phyloP scores from a whole-genome alignment of 1,284 basidiomycete species.

The Mrakiaceae sp. region DNA sequence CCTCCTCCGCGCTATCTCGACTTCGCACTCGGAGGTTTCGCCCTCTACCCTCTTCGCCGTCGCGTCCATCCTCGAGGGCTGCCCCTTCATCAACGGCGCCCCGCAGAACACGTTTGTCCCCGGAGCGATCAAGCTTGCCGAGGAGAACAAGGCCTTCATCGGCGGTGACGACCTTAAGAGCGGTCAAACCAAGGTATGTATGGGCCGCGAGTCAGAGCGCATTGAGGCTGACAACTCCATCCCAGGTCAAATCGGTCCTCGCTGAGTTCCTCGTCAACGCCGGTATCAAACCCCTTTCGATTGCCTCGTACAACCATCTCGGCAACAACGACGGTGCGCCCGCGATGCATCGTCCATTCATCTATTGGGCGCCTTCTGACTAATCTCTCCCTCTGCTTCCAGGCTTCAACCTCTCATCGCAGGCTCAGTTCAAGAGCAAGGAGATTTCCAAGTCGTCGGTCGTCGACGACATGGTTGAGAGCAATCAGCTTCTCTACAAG shows the following conservation, averaged over 20 bases:
- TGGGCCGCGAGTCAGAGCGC: background rate
- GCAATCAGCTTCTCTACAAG: conserved; percentile 84
- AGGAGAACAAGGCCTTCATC: conserved; percentile 81
- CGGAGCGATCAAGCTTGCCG: conserved; percentile 84
- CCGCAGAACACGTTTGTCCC: conserved; percentile 99
- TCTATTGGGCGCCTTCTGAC: background rate
- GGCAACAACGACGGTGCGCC: conserved; percentile 66
- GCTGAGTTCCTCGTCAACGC: conserved; percentile 98
- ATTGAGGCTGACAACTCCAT: background rate
- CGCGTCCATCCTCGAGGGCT: conserved; percentile 87
- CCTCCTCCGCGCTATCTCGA: conserved; percentile 69
- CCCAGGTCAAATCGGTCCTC: conserved; percentile 72
- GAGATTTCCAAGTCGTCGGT: conserved; percentile 95
- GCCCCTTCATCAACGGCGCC: conserved; percentile 93
- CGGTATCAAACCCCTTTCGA: conserved; percentile 94
- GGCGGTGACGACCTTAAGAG: conserved; percentile 94
- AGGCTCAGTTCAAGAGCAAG: conserved; percentile 93
- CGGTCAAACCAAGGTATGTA: conserved; percentile 37
- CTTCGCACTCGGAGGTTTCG: conserved; percentile 81
- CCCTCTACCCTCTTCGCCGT: conserved; percentile 94
- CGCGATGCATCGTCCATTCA: background rate
- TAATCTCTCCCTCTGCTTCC: conserved; percentile 69
- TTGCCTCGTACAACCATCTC: conserved; percentile 96
- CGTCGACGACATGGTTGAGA: conserved; percentile 93
- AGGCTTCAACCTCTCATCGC: conserved; percentile 77